Base-by-base conservation (phyloP, 208 protist species). In the Wallacemonas sp. region DNA sequence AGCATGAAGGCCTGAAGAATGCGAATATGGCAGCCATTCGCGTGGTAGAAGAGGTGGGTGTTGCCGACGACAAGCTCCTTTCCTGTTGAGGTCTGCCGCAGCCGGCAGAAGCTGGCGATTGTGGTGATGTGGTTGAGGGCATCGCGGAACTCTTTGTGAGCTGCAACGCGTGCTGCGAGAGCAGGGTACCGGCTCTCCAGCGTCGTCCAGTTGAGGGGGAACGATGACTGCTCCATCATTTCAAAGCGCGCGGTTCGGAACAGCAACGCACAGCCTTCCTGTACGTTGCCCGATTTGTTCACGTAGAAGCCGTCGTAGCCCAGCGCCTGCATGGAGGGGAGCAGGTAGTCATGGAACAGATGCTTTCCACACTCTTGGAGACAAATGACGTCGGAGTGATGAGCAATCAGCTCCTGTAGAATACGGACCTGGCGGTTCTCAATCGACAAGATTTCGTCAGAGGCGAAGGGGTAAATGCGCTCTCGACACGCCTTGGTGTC, bases 21-120 rank as follows among this genome's bases (percentile, higher is more conserved):
- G 47, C 93, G 93, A 61, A 97, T 86, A 68, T 97, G 93, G 55
- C 88, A 94, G 1, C 77, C 93, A 45, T 93, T 91, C 27, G 93
- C 82, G 64, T 96, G 93, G 72, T 86, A 97, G 69, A 95, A 97
- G 34, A 97, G 79, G 69, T 97, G 93, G 21, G 93, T 97, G 76
- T 95, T 97, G 41, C 82, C 90, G 19, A 95, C 63, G 1, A 97
- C 70, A 2, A 97, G 9, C 41, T 84, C 66, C 51, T 75, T 65
- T 1, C 75, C 68, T 14, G 77, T 89, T 0, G 41, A 45, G 17
- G 21, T 15, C 54, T 94, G 86, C 5, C 47, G 62, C 51, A 94
- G 72, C 19, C 80, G 11, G 21, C 83, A n/a, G 3, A 75, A 28
- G 9, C 68, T 66, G 8, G 65, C 80, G 54, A 92, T 84, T 5